Evolutionary conservation across 306 rosid genomes (phyloP).

Genomic region (Prinsepia uniflora): DNA sequence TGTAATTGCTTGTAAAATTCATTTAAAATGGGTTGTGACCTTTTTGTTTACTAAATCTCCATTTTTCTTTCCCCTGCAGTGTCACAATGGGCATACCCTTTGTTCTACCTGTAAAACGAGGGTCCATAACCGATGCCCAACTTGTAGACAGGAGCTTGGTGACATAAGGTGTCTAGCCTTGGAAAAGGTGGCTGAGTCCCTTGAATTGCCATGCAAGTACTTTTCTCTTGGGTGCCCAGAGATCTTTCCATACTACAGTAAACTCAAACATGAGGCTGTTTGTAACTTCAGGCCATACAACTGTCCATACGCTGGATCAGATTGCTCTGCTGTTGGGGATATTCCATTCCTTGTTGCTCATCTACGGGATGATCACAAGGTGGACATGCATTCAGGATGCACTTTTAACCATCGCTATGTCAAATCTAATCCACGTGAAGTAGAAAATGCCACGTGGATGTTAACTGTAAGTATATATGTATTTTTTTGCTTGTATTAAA

Average conservation of each 20-base stretch:
- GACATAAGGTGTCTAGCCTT: slow-evolving; percentile 73
- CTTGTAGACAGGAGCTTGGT: slow-evolving; percentile 75
- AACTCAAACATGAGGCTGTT: slow-evolving; percentile 64
- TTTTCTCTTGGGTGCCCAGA: slow-evolving; percentile 64
- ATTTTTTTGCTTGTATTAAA: neutral
- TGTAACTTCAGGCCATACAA: slow-evolving; percentile 74
- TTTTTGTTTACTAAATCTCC: slow-evolving; percentile 16
- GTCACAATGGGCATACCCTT: slow-evolving; percentile 76
- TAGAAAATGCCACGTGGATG: slow-evolving; percentile 89
- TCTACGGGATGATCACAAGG: slow-evolving; percentile 72
- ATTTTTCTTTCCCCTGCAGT: slow-evolving; percentile 41
- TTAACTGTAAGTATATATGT: slow-evolving; percentile 50
- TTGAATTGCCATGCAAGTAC: slow-evolving; percentile 69
- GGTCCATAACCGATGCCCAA: slow-evolving; percentile 80
- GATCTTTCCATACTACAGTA: slow-evolving; percentile 69
- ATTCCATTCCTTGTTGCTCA: slow-evolving; percentile 62
- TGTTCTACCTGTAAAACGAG: slow-evolving; percentile 72
- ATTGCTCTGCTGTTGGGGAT: slow-evolving; percentile 66
- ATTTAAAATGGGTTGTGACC: neutral
- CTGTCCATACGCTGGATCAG: slow-evolving; percentile 79
- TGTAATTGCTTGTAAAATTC: slow-evolving; percentile 1
- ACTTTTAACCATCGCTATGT: slow-evolving; percentile 82
- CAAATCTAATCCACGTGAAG: slow-evolving; percentile 74
- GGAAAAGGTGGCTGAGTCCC: slow-evolving; percentile 79
- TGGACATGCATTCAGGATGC: slow-evolving; percentile 81